These are phyloP conservation scores for Colletotrichum gigasporum DNA, from an alignment of 2,329 filamentous ascomycete species.

Conservation along the genomic window DNA sequence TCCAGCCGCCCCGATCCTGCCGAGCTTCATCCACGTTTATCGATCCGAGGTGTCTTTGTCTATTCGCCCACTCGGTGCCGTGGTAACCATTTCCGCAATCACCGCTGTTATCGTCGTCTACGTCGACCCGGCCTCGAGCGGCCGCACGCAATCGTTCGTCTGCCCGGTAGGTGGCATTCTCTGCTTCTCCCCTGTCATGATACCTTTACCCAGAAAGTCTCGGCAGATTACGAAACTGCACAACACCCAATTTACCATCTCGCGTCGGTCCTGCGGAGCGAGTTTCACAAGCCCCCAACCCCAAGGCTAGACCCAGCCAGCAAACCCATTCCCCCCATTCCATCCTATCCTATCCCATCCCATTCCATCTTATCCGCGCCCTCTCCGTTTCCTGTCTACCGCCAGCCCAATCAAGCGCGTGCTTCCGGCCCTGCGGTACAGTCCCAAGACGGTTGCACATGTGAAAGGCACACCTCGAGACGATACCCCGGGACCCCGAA, in stretches of 20 bases:
- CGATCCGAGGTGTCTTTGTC: not conserved
- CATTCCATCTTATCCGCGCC: not conserved
- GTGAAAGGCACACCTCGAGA: conserved; percentile 24
- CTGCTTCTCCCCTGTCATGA: conserved; percentile 25
- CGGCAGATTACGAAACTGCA: conserved; percentile 42
- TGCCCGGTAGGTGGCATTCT: conserved; percentile 22
- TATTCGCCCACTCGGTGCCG: not conserved
- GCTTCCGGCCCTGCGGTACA: conserved; percentile 8
- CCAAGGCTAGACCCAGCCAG: conserved; percentile 1
- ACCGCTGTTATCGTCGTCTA: not conserved
- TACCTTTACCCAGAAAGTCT: conserved; percentile 36
- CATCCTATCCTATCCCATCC: not conserved
- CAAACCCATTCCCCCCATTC: not conserved
- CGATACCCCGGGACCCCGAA: conserved; percentile 15
- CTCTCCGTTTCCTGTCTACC: conserved; percentile 9
- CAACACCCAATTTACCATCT: conserved; percentile 38
- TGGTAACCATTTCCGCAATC: conserved; percentile 2
- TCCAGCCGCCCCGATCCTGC: conserved; percentile 8
- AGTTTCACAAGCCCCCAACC: conserved; percentile 36
- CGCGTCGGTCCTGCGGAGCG: conserved; percentile 43
- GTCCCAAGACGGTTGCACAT: conserved; percentile 19
- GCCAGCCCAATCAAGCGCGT: conserved; percentile 27
- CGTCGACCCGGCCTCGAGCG: not conserved
- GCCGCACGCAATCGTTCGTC: conserved; percentile 8
- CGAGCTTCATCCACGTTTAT: conserved; percentile 9